A percentile compares a stretch with the other conserved stretches of the same genome.
Evolutionary conservation across 306 rosid species (phyloP).

Genomic region (Fagus crenata): DNA sequence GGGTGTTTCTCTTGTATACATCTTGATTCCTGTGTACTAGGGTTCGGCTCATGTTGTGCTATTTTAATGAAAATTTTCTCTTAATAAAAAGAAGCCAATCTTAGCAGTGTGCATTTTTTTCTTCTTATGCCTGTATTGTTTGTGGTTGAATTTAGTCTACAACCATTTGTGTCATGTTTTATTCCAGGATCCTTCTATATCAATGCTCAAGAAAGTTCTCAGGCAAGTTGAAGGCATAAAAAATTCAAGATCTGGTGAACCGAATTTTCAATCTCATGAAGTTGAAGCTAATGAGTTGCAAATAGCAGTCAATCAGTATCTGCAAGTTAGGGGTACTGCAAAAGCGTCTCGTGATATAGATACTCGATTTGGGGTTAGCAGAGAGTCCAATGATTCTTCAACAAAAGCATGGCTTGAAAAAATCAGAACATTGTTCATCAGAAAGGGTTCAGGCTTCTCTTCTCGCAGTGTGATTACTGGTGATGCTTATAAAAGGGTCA

Average conservation of each 20-base stretch:
- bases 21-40: neutral
- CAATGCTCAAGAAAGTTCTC: constrained; percentile 74
- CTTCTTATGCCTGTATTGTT: neutral
- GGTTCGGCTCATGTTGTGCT: too few relatives aligned
- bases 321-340: constrained; percentile 78
- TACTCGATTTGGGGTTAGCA: constrained; percentile 62
- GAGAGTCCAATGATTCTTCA: constrained; percentile 62
- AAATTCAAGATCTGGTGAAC: constrained; percentile 78
- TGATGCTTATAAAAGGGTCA: constrained; percentile 74
- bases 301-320: constrained; percentile 62
- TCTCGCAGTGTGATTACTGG: constrained; percentile 96
- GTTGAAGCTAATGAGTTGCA: constrained; percentile 88
- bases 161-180: constrained; percentile 2
- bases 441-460: constrained; percentile 98
- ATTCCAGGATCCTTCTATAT: constrained; percentile 79
- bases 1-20: constrained; percentile 3
- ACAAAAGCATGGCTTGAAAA: constrained; percentile 94
- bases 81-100: too few relatives aligned
- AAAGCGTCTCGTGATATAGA: constrained; percentile 69
- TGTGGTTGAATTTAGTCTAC: neutral
- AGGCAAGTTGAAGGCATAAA: constrained; percentile 65
- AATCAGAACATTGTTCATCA: constrained; percentile 79
- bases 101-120: too few relatives aligned
- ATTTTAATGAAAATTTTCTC: too few relatives aligned
- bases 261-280: constrained; percentile 79